A percentile compares a stretch with the other conserved stretches of the same genome.
Conservation (phyloP, 2,329 filamentous ascomycete genomes). For the Fusarium sp. region DNA sequence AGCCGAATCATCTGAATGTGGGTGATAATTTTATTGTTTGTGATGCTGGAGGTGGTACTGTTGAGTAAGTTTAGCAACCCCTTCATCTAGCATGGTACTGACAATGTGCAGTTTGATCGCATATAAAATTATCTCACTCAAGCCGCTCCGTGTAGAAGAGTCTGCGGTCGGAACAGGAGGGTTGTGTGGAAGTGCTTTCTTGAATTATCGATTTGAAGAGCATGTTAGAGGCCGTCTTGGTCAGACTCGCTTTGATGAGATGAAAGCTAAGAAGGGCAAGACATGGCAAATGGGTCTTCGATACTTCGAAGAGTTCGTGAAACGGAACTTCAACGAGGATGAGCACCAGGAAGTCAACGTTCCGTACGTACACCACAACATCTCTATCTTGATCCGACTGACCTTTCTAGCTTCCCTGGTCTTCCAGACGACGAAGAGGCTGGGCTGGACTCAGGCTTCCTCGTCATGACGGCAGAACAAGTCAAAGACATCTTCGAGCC, state of each 20-base stretch:
- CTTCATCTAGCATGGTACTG: slow-evolving; percentile 5
- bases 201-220: slow-evolving; percentile 85
- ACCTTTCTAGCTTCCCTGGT: slow-evolving; percentile 68
- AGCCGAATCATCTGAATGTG: slow-evolving; percentile 76
- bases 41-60: slow-evolving; percentile 70
- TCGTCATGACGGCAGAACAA: slow-evolving; percentile 75
- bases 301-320: slow-evolving; percentile 87
- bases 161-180: slow-evolving; percentile 83
- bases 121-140: slow-evolving; percentile 80
- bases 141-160: slow-evolving; percentile 78
- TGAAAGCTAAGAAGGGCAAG: slow-evolving; percentile 81
- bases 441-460: slow-evolving; percentile 78
- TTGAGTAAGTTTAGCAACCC: slow-evolving; percentile 63
- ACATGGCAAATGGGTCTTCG: slow-evolving; percentile 82
- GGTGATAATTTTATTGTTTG: slow-evolving; percentile 74
- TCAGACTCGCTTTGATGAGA: slow-evolving; percentile 72
- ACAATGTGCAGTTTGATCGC: slow-evolving; percentile 69
- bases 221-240: slow-evolving; percentile 76
- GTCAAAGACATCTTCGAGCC: slow-evolving; percentile 81
- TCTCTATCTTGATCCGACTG: not conserved
- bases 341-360: slow-evolving; percentile 82
- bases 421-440: slow-evolving; percentile 79
- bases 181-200: slow-evolving; percentile 79
- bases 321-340: slow-evolving; percentile 83
- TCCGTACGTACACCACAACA: slow-evolving; percentile 59